Evolutionary conservation across 306 rosid species (phyloP).

Genomic region (Vigna unguiculata): DNA sequence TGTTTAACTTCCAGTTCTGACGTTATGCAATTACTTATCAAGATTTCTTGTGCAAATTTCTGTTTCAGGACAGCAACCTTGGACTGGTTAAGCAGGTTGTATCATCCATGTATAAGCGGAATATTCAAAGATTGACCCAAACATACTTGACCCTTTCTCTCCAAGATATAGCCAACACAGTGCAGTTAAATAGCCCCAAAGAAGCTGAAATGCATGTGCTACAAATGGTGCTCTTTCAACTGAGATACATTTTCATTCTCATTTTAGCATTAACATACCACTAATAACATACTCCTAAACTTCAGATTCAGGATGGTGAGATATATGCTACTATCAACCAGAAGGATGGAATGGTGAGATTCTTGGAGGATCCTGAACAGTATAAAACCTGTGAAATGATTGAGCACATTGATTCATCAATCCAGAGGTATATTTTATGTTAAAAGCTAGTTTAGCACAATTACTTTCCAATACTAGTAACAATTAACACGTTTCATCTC

Average conservation of each 20-base stretch:
- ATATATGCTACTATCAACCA: slow-evolving; percentile 77
- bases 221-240: slow-evolving; percentile 69
- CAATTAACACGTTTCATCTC: neutral
- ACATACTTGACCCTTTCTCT: slow-evolving; percentile 88
- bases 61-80: slow-evolving; percentile 73
- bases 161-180: slow-evolving; percentile 80
- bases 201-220: slow-evolving; percentile 93
- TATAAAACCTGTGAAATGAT: slow-evolving; percentile 79
- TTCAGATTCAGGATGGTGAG: slow-evolving; percentile 83
- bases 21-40: neutral
- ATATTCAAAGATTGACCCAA: slow-evolving; percentile 87
- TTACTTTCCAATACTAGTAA: slow-evolving; percentile 1
- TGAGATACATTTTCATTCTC: slow-evolving; percentile 15
- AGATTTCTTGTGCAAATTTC: slow-evolving; percentile 12
- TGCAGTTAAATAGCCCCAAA: slow-evolving; percentile 69
- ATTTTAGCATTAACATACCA: slow-evolving; percentile 6
- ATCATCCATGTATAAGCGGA: slow-evolving; percentile 76
- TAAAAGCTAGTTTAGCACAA: neutral
- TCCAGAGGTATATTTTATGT: slow-evolving; percentile 60
- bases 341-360: slow-evolving; percentile 93
- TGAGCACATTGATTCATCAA: slow-evolving; percentile 73
- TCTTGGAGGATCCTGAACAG: slow-evolving; percentile 88
- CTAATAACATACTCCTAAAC: slow-evolving; percentile 24
- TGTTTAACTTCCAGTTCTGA: neutral
- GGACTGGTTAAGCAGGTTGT: slow-evolving; percentile 83